Base-by-base conservation (phyloP, 176 grass and related monocot species). In the Canna indica region DNA sequence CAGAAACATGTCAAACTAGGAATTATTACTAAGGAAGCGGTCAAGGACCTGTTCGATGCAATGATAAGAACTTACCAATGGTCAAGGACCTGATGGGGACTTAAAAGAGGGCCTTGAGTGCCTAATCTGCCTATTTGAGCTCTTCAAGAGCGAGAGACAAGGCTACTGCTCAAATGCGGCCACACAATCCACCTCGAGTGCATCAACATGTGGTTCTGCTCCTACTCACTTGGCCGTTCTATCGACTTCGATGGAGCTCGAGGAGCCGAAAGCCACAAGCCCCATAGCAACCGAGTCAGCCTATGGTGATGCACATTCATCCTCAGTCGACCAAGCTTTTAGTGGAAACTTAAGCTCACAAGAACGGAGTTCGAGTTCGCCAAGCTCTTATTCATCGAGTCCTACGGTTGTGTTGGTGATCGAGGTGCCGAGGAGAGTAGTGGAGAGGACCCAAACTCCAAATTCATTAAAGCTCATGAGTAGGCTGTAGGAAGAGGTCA, bases 171-270 rank as follows among this genome's bases (percentile, higher is more conserved):
- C 15, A 50, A 1, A 25, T 70, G 68, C 27, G 41, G 44, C 24
- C 68, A 70, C 68, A 44, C 27, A 14, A 50, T 70, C 42, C 68
- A 70, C 27, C 68, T 70, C 25, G 26, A 70, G 1, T 70, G 68
- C 68, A 48, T 70, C 68, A 44, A 70, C 68, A 11, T 12, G 15
- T 70, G 68, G 68, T 31, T 70, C 68, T 20, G 68, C 25, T 20
- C 68, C 44, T 27, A 70, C 44, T 48, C 42, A 70, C 68, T 16
- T 70, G 68, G 44, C 68, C 68, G 12, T 20, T 70, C 42, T 70
- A 44, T 44, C 68, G 68, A 66, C 34, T 0, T 8, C 63, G 33
- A 34, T 18, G 34, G 6, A 18, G 63, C 33, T 38, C 20, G 33
- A 36, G 35, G 63, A 22, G 63, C 22, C 63, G 22, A 34, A n/a